Evolutionary conservation across 805 yeast species (phyloP).

Genomic region (Saturnispora gosingensis): DNA sequence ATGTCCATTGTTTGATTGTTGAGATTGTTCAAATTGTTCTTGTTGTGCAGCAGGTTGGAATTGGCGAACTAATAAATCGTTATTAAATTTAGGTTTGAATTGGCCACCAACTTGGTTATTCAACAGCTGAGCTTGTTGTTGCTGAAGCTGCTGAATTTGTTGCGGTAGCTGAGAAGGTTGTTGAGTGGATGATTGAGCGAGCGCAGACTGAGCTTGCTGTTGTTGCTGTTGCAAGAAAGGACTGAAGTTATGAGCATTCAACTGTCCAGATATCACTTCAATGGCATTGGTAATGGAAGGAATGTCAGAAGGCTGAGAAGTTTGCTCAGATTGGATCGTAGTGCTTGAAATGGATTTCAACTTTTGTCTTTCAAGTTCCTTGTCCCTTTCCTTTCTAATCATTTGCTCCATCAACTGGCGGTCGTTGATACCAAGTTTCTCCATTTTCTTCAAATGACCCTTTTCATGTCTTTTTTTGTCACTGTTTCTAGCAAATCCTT

Average conservation of each 20-base stretch:
- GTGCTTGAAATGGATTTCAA: constrained; percentile 6
- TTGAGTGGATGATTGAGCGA: neutral
- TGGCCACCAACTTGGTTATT: constrained; percentile 2
- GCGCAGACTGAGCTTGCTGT: neutral
- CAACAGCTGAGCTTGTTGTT: neutral
- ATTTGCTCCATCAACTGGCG: constrained; percentile 8
- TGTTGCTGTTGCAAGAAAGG: constrained; percentile 6
- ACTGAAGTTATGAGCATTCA: constrained; percentile 2
- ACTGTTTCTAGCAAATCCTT: constrained; percentile 13
- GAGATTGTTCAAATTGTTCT: neutral
- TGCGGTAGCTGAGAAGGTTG: neutral
- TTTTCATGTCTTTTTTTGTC: constrained; percentile 14
- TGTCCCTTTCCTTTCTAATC: constrained; percentile 8
- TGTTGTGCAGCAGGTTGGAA: constrained; percentile 5
- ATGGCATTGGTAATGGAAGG: constrained; percentile 6
- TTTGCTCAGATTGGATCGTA: neutral
- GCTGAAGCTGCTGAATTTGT: neutral
- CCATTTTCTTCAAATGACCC: constrained; percentile 9
- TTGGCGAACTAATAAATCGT: constrained; percentile 7
- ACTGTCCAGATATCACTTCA: constrained; percentile 8
- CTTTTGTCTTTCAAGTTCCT: constrained; percentile 8
- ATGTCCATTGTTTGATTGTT: neutral
- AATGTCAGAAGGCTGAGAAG: neutral
- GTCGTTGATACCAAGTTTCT: constrained; percentile 6
- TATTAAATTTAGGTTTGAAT: constrained; percentile 7